phyloP scores from a whole-genome alignment of 1,284 basidiomycete species.

The Fomitopsis schrenkii region DNA sequence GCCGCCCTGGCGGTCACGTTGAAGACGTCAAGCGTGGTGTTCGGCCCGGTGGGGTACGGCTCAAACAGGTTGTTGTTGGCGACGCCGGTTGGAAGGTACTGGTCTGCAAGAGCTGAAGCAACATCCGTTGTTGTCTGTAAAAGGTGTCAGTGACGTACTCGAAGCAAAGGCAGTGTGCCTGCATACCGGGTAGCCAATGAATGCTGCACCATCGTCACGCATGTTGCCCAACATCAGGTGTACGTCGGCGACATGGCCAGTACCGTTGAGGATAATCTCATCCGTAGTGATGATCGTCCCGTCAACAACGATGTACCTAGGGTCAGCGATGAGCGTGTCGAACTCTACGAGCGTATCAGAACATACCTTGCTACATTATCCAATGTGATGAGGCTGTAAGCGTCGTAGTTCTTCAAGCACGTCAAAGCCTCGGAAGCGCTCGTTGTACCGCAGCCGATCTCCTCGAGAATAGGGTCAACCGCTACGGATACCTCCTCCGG shows the following conservation, averaged over 20 bases:
- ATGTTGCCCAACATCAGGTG: slow-evolving; percentile 46
- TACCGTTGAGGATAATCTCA: slow-evolving; percentile 36
- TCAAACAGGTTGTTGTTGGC: slow-evolving; percentile 25
- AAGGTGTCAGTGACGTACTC: neutral
- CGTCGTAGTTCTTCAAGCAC: slow-evolving; percentile 30
- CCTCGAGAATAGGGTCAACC: slow-evolving; percentile 30
- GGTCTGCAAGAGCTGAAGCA: slow-evolving; percentile 9
- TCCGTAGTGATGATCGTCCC: slow-evolving; percentile 37
- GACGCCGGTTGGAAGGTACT: slow-evolving; percentile 17
- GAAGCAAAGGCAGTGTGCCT: neutral
- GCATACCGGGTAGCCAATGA: slow-evolving; percentile 27
- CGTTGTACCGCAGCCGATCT: slow-evolving; percentile 28
- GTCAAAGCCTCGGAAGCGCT: slow-evolving; percentile 19
- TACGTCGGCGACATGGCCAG: slow-evolving; percentile 35
- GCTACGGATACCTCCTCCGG: slow-evolving; percentile 27
- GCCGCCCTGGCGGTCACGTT: slow-evolving; percentile 31
- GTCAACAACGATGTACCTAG: slow-evolving; percentile 37
- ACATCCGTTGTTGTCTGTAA: slow-evolving; percentile 19
- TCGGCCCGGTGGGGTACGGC: slow-evolving; percentile 21
- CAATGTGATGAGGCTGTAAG: slow-evolving; percentile 30
- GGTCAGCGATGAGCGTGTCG: neutral
- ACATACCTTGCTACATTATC: slow-evolving; percentile 30
- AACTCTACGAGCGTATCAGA: neutral
- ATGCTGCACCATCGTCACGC: slow-evolving; percentile 35
- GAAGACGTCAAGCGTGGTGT: slow-evolving; percentile 30